Evolutionary conservation across 495 filamentous ascomycete genomes (phyloP).

Genomic region (Hamigera avellanea): DNA sequence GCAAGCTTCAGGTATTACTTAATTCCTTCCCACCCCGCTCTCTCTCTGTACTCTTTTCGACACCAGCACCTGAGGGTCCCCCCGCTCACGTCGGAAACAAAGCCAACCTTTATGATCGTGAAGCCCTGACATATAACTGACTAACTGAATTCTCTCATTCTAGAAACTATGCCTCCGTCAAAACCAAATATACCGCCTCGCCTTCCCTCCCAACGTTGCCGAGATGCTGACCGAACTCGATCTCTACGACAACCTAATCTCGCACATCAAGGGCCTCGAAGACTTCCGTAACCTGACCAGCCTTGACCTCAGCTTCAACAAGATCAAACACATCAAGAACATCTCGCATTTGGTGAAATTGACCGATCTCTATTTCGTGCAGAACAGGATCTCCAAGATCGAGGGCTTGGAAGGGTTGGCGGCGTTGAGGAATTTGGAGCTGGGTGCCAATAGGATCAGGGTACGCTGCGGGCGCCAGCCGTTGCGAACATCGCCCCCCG

Average conservation of each 20-base stretch:
- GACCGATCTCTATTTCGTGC: slow-evolving; percentile 82
- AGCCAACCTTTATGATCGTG: background rate
- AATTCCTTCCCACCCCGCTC: too few species aligned
- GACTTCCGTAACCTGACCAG: slow-evolving; percentile 59
- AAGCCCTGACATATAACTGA: background rate
- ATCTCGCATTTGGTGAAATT: slow-evolving; percentile 67
- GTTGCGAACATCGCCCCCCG: too few species aligned
- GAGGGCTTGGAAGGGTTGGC: slow-evolving; percentile 70
- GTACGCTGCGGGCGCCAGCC: slow-evolving; percentile 23
- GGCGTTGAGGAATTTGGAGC: slow-evolving; percentile 69
- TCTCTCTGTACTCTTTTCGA: too few species aligned
- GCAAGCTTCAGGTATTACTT: slow-evolving; percentile 47
- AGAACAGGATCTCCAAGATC: slow-evolving; percentile 85
- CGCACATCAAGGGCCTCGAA: slow-evolving; percentile 75
- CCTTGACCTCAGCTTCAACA: slow-evolving; percentile 95
- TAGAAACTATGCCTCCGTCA: slow-evolving; percentile 86
- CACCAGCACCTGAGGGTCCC: too few species aligned
- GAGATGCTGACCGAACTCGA: slow-evolving; percentile 70
- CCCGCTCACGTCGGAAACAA: too few species aligned
- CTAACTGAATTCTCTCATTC: background rate
- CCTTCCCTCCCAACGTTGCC: slow-evolving; percentile 50
- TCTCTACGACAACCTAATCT: slow-evolving; percentile 95
- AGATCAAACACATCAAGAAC: slow-evolving; percentile 96
- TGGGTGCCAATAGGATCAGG: slow-evolving; percentile 84
- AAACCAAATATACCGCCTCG: slow-evolving; percentile 73